Evolutionary conservation across 2,329 filamentous ascomycete genomes (phyloP).

Genomic region (Exophiala alcalophila): DNA sequence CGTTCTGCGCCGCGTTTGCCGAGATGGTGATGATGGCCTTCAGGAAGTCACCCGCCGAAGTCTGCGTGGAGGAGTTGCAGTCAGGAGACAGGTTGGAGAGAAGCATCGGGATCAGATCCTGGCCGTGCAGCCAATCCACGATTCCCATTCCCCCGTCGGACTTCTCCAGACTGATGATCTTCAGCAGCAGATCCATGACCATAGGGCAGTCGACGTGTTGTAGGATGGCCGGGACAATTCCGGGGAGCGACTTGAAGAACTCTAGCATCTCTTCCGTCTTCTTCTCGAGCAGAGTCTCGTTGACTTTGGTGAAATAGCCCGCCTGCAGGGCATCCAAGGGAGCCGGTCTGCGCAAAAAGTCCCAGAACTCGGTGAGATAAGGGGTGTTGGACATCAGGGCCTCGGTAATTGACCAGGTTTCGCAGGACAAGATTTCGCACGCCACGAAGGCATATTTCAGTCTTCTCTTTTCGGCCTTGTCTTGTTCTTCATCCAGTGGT

Average conservation of each 20-base stretch:
- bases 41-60: slow-evolving; percentile 92
- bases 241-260: slow-evolving; percentile 78
- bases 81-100: slow-evolving; percentile 83
- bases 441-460: slow-evolving; percentile 92
- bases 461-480: slow-evolving; percentile 84
- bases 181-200: slow-evolving; percentile 95
- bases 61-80: slow-evolving; percentile 86
- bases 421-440: slow-evolving; percentile 88
- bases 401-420: slow-evolving; percentile 95
- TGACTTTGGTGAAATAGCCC: slow-evolving; percentile 98
- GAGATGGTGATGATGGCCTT: slow-evolving; percentile 99
- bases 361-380: slow-evolving; percentile 82
- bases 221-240: slow-evolving; percentile 78
- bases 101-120: slow-evolving; percentile 80
- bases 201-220: slow-evolving; percentile 95
- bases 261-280: slow-evolving; percentile 97
- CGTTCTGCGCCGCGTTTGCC: slow-evolving; percentile 94
- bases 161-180: slow-evolving; percentile 95
- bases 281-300: slow-evolving; percentile 94
- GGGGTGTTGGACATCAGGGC: slow-evolving; percentile 81
- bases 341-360: slow-evolving; percentile 77
- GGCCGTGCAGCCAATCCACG: slow-evolving; percentile 92
- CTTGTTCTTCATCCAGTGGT: slow-evolving; percentile 44
- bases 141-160: slow-evolving; percentile 87
- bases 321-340: slow-evolving; percentile 90